A percentile compares a stretch with the other conserved stretches of the same genome.
Evolutionary conservation across 495 filamentous ascomycete species (phyloP).

Genomic region (Pyrenopolyporus hunteri): DNA sequence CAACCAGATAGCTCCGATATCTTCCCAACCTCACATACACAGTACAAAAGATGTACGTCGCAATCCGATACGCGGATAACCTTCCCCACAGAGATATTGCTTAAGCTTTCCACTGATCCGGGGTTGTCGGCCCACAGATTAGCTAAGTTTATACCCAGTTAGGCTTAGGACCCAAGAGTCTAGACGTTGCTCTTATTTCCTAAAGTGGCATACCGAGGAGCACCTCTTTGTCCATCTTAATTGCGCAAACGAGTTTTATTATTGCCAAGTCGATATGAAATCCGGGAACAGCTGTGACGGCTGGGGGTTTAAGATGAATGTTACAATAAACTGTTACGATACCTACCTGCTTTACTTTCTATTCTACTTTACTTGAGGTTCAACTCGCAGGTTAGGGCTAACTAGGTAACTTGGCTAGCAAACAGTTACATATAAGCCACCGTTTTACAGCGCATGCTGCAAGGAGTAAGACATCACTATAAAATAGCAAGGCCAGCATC

Average conservation of each 20-base stretch:
- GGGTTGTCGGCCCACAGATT: conserved; percentile 34
- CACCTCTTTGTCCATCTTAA: conserved; percentile 29
- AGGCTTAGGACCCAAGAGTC: conserved; percentile 14
- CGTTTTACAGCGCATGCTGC: background rate
- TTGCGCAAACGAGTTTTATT: conserved; percentile 33
- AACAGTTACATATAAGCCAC: conserved; percentile 6
- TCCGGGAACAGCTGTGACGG: conserved; percentile 15
- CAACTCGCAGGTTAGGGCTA: too few relatives aligned
- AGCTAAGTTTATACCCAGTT: conserved; percentile 25
- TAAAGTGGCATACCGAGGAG: conserved; percentile 35
- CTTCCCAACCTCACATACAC: too few relatives aligned
- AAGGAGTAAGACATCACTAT: conserved; percentile 6
- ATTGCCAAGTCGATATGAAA: conserved; percentile 30
- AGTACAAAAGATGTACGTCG: conserved; percentile 12
- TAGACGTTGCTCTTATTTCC: conserved; percentile 23
- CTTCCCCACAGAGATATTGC: conserved; percentile 40
- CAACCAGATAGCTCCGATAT: conserved; percentile 2
- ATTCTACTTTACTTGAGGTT: too few relatives aligned
- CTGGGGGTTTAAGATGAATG: too few relatives aligned
- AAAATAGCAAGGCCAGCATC: background rate
- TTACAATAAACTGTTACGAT: too few relatives aligned
- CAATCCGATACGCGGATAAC: background rate
- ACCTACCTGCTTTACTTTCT: too few relatives aligned
- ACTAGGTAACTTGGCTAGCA: too few relatives aligned
- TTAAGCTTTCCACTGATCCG: conserved; percentile 35